Base-by-base conservation (phyloP, 1,139 yeast genomes). In the Yamadazyma epiphylla region DNA sequence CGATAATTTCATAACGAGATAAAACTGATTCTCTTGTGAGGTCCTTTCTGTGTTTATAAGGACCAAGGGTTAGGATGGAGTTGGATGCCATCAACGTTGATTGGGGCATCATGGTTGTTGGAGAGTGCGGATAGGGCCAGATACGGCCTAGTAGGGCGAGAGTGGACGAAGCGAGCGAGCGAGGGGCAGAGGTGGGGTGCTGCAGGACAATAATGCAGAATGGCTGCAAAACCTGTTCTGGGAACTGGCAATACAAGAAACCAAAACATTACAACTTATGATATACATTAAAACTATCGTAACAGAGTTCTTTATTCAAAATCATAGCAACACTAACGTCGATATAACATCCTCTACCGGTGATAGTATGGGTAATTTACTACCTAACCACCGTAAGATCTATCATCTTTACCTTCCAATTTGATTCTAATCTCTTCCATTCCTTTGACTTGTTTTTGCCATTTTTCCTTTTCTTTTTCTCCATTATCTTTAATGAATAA, bases 1-100 rank as follows among this genome's bases (percentile, higher is more conserved):
- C 99, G 19, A 87, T 63, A 38, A 94, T 83, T 40, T 83, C 89
- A 55, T 89, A 91, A 43, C 82, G 82, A 27, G 83, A 80, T 17
- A 87, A 60, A 3, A 91, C 95, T 5, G 86, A 78, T 25, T 75
- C 71, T 33, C 95, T 61, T 4, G 76, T 62, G 21, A 72, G 57
- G 51, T 87, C 95, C 49, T 82, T 82, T 25, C 96, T 71, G 33
- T 73, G 74, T 38, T 77, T 71, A 51, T 81, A 84, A 0, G 91
- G 89, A 0, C 79, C 85, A 15, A 83, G 67, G 0, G 91, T 77
- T 42, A 83, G 70, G 19, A 81, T 80, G 32, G 77, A 74, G 40
- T 72, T 79, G 45, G 74, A 74, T 0, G 89, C 25, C 25, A 23
- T 23, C 37, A 79, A 45, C 15, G 68, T 58, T 3, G 69, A 67